Evolutionary conservation across 2,329 filamentous ascomycete genomes (phyloP), one percentile per base, ranked within the genome.

Genomic region (Hymenoscyphus salicellus): DNA sequence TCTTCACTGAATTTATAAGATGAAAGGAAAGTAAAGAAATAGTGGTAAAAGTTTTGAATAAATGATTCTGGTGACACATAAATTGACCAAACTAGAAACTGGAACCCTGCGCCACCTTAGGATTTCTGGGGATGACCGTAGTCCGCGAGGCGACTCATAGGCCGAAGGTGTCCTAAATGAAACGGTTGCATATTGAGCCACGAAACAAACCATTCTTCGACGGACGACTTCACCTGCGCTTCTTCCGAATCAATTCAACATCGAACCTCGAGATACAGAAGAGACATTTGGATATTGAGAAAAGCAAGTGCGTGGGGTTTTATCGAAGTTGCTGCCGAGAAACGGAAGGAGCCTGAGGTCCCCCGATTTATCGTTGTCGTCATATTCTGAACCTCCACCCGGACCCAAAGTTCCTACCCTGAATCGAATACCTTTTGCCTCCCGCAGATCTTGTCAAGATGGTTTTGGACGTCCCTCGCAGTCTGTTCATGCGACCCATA

Each of bases 401-500:
- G 46, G 46, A 52, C 46, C n/a, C 14, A 26, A 52, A 26, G 46
- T 26, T 52, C 63, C 38, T 63, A 63, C 57, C 59, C 49, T 23
- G 32, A 58, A 41, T 32, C 46, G 23, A 33, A 55, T 55, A 56
- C 23, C 16, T 58, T 56, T 64, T 36, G 20, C 61, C 57, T 43
- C 65, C 55, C 36, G 43, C 32, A 55, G 56, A 62, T 52, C 61
- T 38, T 38, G 60, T 66, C 62, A 78, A 61, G 71, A 88, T 88
- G 85, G 75, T 83, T 69, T 84, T 84, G 82, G 83, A 87, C 75
- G 79, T 86, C 57, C 82, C 77, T 58, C 80, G 83, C 67, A 84
- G 87, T 73, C 85, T 87, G 71, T 78, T 91, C 73, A 77, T 86
- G 73, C 84, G 89, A 75, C 79, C 85, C 72, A 81, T 90, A 73